A percentile compares a stretch with the other conserved stretches of the same genome.
These are phyloP conservation scores for Porcisia hertigi DNA, from an alignment of 208 protist species.

Conservation along the genomic window DNA sequence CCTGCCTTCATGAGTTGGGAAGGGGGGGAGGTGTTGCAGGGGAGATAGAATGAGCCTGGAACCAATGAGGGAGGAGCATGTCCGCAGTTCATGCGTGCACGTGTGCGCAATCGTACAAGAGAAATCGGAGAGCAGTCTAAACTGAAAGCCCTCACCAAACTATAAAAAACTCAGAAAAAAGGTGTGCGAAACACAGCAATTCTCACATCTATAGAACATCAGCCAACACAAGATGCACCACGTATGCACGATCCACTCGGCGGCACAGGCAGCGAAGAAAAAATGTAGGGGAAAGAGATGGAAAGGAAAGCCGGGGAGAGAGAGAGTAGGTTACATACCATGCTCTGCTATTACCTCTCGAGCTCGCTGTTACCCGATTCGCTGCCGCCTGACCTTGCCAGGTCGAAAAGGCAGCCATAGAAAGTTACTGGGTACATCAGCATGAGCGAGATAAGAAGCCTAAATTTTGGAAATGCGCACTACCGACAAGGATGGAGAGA, in stretches of 20 bases:
- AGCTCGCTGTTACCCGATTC: neutral
- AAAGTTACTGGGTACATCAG: neutral
- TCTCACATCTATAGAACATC: constrained; percentile 24
- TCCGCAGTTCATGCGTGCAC: neutral
- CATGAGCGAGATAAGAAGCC: neutral
- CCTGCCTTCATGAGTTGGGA: neutral
- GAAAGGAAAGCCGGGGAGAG: neutral
- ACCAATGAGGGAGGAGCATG: neutral
- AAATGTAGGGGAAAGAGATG: neutral
- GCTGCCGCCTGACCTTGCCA: neutral
- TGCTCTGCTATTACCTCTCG: neutral
- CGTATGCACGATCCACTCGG: neutral
- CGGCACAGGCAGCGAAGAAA: neutral
- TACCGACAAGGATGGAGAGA: neutral
- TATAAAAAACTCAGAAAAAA: neutral
- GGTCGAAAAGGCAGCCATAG: neutral
- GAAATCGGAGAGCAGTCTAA: neutral
- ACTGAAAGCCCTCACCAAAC: neutral
- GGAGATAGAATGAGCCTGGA: neutral
- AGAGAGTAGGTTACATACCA: neutral
- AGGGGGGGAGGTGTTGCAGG: neutral
- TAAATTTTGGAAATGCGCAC: neutral
- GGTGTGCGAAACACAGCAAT: neutral
- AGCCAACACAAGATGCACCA: neutral
- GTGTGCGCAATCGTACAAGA: neutral